A percentile compares a stretch with the other conserved stretches of the same genome.
Evolutionary conservation across 441 rosid genomes (phyloP).

Genomic region (Populus hybrid): DNA sequence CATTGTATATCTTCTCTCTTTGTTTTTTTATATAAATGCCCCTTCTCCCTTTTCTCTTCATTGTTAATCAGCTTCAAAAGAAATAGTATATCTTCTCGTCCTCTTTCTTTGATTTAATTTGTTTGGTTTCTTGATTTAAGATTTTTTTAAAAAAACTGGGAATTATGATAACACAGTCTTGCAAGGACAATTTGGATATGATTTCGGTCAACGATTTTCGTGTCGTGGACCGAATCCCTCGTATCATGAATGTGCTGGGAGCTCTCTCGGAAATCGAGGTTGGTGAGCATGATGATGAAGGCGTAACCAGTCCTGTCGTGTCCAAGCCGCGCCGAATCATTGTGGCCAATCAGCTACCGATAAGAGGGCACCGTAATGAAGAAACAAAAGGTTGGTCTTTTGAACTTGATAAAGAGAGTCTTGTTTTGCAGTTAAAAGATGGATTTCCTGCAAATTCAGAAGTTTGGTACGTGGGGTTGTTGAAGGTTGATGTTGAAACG

Average conservation of each 20-base stretch:
- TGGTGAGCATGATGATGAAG: constrained; percentile 15
- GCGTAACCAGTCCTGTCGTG: not conserved
- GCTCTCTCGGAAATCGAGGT: constrained; percentile 40
- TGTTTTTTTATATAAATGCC: constrained; percentile 7
- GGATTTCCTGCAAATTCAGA: constrained; percentile 54
- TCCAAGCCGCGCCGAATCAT: constrained; percentile 42
- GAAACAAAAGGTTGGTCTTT: constrained; percentile 44
- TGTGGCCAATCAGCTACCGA: constrained; percentile 68
- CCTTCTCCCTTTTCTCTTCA: not conserved
- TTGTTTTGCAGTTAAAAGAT: constrained; percentile 51
- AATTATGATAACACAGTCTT: constrained; percentile 50
- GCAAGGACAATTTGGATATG: constrained; percentile 50
- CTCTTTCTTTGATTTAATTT: not conserved
- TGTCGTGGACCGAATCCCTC: constrained; percentile 50
- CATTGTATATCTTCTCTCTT: constrained; percentile 11
- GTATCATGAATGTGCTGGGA: constrained; percentile 47
- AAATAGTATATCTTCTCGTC: not conserved
- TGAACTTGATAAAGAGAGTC: constrained; percentile 57
- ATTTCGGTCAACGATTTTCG: constrained; percentile 59
- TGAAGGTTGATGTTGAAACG: constrained; percentile 47
- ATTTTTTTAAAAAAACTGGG: not conserved
- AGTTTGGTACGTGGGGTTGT: constrained; percentile 62
- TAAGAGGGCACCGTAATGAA: constrained; percentile 35
- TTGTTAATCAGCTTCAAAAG: not conserved
- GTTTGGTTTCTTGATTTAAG: not conserved